Base-by-base conservation (phyloP, 108 stramenopile species). In the Cyclostephanos invisitatus region DNA sequence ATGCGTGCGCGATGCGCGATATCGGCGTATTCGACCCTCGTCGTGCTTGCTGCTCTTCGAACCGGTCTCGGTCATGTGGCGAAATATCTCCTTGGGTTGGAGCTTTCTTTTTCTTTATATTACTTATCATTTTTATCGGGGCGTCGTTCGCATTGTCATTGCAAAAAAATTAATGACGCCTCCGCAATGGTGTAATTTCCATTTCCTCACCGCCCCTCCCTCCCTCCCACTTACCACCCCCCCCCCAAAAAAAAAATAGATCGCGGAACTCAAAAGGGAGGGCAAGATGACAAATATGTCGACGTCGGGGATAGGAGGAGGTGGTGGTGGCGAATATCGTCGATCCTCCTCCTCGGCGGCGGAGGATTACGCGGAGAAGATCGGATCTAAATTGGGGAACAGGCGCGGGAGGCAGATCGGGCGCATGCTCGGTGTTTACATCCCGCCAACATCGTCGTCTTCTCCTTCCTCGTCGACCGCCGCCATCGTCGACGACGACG, bases 231-330 rank as follows among this genome's bases (percentile, higher is more conserved):
- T 11, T 8, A n/a, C 40, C 40, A 40, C 7, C 44, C 14, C 17
- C 14, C 14, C 0, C 0, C 24, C 32, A 32, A 15, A n/a, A 37
- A 40, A 20, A 24, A 46, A 29, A 7, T n/a, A 75, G 78, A 91
- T 91, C 62, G 63, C 64, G 47, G 59, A 86, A 62, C 74, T 89
- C 14, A 87, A 88, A 55, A 63, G 72, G 46, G 74, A 89, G 50
- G 91, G 91, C 35, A 82, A 70, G 67, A 9, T 57, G 29, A 57
- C 7, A 0, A 57, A 32, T 32, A 28, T 12, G 40, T 8, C 40
- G 40, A 1, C 40, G 7, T 40, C 7, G 40, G 40, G 10, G 40
- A 8, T 14, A 1, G 3, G 14, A 46, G 15, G 15, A 32, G 32
- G 32, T 3, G 44, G 44, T 2, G 44, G 44, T 2, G 44, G 15